Percentiles rank a stretch among this genome's conserved stretches.
Conservation (phyloP, 2,329 filamentous ascomycete genomes). For the Fusarium redolens region DNA sequence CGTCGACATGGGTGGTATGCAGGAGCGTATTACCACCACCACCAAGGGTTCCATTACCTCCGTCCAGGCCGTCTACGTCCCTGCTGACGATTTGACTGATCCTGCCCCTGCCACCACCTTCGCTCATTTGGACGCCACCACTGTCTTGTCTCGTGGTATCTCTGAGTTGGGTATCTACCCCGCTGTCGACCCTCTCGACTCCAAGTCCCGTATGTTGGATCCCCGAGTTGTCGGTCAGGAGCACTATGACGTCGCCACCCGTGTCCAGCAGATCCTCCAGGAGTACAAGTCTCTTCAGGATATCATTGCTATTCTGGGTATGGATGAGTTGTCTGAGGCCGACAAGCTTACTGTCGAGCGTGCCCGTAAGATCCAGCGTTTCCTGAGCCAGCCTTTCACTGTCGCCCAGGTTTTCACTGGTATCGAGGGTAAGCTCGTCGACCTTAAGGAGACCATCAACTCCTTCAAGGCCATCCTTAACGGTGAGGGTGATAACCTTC, state of each 20-base stretch:
- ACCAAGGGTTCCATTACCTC: constrained; percentile 99
- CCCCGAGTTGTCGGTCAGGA: constrained; percentile 98
- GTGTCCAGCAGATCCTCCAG: constrained; percentile 99
- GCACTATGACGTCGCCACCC: constrained; percentile 94
- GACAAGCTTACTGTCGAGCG: constrained; percentile 99
- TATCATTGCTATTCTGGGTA: constrained; percentile 99
- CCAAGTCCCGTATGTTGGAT: constrained; percentile 99
- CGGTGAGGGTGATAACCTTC: constrained; percentile 95
- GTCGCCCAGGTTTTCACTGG: constrained; percentile 84
- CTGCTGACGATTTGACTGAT: constrained; percentile 99
- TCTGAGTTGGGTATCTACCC: constrained; percentile 99
- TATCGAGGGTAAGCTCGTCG: constrained; percentile 96
- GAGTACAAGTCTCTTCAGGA: constrained; percentile 99
- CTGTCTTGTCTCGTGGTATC: constrained; percentile 99
- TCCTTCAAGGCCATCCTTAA: constrained; percentile 97
- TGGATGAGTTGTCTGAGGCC: constrained; percentile 99
- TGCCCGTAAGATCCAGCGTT: constrained; percentile 99
- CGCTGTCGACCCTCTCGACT: constrained; percentile 99
- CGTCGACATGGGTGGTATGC: constrained; percentile 99
- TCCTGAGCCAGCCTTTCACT: constrained; percentile 99
- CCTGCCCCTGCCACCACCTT: constrained; percentile 99
- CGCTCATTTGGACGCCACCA: constrained; percentile 99
- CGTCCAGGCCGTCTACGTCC: constrained; percentile 99
- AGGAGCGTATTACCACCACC: constrained; percentile 99
- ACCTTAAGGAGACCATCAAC: constrained; percentile 97